A percentile compares a stretch with the other conserved stretches of the same genome.
Conservation (phyloP, 495 filamentous ascomycete genomes). For the Bacidia rubella region DNA sequence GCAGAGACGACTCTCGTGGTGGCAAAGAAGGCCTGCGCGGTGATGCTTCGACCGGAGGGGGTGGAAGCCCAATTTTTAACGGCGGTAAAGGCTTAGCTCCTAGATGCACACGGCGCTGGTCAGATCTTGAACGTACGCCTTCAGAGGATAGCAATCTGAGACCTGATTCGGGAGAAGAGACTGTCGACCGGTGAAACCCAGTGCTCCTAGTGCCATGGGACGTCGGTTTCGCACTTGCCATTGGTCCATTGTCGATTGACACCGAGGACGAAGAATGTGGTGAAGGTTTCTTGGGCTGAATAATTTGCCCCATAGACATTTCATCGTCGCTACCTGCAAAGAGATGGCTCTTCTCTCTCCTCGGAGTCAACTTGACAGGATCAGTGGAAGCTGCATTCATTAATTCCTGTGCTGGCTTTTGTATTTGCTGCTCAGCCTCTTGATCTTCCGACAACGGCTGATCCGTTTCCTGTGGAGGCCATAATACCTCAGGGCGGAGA, state of each 20-base stretch:
- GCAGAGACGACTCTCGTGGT: neutral
- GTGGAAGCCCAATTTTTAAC: neutral
- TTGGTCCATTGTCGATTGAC: neutral
- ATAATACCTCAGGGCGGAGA: neutral
- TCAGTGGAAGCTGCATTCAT: too few relatives aligned
- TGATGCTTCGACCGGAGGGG: neutral
- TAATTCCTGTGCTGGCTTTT: too few relatives aligned
- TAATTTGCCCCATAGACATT: neutral
- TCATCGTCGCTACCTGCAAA: neutral
- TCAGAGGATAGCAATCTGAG: neutral
- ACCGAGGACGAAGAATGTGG: neutral
- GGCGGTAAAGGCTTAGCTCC: neutral
- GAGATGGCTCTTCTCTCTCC: neutral
- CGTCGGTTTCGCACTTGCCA: neutral
- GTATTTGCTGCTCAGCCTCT: too few relatives aligned
- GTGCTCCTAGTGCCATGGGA: neutral
- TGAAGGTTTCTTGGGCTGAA: neutral
- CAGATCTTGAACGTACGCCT: neutral
- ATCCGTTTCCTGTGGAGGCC: neutral
- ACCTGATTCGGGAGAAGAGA: neutral
- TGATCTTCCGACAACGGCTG: neutral
- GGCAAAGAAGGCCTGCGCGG: neutral
- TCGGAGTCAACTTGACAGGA: neutral
- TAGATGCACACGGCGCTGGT: neutral
- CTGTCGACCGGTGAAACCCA: neutral